phyloP scores from a whole-genome alignment of 257 asterid species.

The Solanum okadae region DNA sequence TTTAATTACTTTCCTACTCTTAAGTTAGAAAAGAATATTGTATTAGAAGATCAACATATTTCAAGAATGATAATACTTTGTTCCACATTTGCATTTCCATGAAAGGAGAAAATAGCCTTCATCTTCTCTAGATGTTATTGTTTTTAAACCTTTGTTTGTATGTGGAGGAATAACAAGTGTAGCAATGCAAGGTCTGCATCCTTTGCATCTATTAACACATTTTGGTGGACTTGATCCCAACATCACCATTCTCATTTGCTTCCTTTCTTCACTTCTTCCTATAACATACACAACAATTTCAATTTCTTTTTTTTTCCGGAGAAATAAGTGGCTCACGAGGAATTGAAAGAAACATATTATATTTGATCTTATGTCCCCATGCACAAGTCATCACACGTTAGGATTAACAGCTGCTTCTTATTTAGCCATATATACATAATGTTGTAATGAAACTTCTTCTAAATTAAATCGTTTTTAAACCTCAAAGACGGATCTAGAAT shows the following conservation, averaged over 20 bases:
- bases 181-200: constrained; percentile 65
- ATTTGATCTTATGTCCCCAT: neutral
- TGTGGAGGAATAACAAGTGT: constrained; percentile 54
- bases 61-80: constrained; percentile 46
- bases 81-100: constrained; percentile 72
- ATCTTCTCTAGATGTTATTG: constrained; percentile 32
- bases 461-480: neutral
- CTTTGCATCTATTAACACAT: constrained; percentile 58
- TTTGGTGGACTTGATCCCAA: constrained; percentile 71
- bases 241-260: constrained; percentile 36
- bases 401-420: neutral
- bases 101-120: constrained; percentile 62
- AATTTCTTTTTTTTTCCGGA: neutral
- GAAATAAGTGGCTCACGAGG: neutral
- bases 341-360: neutral
- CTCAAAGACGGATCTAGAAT: neutral
- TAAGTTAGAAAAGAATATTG: neutral
- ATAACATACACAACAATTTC: neutral
- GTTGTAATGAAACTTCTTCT: neutral
- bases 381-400: neutral
- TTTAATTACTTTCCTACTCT: neutral
- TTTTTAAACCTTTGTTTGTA: neutral
- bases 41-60: neutral
- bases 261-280: constrained; percentile 18
- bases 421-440: neutral